Conservation (phyloP, 768 basidiomycete species). For the Paxillus rubicundulus region DNA sequence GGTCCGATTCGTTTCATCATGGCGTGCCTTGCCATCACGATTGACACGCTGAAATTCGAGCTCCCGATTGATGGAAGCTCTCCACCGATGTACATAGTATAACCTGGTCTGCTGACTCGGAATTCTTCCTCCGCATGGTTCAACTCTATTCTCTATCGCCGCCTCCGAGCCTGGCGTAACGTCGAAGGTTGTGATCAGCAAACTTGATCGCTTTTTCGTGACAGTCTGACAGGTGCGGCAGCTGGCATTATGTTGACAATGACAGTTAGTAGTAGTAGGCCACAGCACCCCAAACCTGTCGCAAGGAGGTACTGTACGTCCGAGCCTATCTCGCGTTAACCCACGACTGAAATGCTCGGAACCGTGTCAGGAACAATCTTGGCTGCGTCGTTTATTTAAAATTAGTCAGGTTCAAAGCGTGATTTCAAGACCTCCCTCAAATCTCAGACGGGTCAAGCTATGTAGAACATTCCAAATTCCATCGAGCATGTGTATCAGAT, state of each 20-base stretch:
- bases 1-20: no score
- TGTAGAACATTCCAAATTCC: no score
- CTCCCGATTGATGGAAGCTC: no score
- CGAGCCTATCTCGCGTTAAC: constrained; percentile 34
- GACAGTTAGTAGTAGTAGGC: background rate
- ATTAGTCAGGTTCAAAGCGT: no score
- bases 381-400: background rate
- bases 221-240: constrained; percentile 5
- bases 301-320: constrained; percentile 29
- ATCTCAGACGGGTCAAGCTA: no score
- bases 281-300: constrained; percentile 40
- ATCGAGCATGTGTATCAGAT: no score
- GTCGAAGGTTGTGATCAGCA: constrained; percentile 74
- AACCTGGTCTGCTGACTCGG: constrained; percentile 34
- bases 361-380: background rate
- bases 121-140: constrained; percentile 41
- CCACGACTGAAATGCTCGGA: constrained; percentile 26
- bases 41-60: no score
- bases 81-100: constrained; percentile 32
- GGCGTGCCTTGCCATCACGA: no score
- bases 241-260: constrained; percentile 6
- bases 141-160: constrained; percentile 41
- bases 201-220: background rate
- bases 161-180: constrained; percentile 56
- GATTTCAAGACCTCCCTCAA: no score